These are phyloP conservation scores for Fusarium floridanum DNA, from an alignment of 2,329 filamentous ascomycete genomes.

Conservation along the genomic window DNA sequence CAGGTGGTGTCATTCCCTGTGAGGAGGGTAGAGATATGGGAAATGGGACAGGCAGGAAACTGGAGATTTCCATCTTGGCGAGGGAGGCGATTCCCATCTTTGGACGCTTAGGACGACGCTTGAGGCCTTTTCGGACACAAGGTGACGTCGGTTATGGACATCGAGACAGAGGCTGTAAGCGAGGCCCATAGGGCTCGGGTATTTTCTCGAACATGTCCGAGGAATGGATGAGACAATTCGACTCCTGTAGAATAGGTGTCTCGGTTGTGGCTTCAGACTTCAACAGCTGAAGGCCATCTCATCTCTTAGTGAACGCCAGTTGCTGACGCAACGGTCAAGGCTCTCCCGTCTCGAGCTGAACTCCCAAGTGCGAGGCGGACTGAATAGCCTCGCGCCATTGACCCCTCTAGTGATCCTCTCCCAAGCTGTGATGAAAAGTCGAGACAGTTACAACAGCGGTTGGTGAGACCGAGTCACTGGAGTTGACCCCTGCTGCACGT, in stretches of 20 bases:
- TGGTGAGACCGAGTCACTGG: neutral
- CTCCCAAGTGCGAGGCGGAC: neutral
- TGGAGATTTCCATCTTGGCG: constrained; percentile 30
- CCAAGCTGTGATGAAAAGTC: neutral
- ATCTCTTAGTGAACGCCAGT: neutral
- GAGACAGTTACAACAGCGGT: neutral
- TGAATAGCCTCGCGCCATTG: neutral
- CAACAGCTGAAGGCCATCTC: neutral
- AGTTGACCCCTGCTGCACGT: constrained; percentile 27
- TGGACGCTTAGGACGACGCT: neutral
- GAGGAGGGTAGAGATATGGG: constrained; percentile 13
- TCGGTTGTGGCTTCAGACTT: neutral
- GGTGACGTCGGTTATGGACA: neutral
- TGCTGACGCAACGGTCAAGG: neutral
- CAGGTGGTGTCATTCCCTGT: constrained; percentile 13
- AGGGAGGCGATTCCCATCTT: constrained; percentile 2
- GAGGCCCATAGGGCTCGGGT: neutral
- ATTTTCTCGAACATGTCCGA: constrained; percentile 7
- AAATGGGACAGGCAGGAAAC: constrained; percentile 12
- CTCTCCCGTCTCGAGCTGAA: neutral
- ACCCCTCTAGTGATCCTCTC: neutral
- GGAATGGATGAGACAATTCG: neutral
- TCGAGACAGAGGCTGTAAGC: neutral
- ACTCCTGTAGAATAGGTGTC: neutral
- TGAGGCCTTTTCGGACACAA: constrained; percentile 4